These are phyloP conservation scores for Sarcodon sp. DNA, from an alignment of 768 basidiomycete species.

Conservation along the genomic window DNA sequence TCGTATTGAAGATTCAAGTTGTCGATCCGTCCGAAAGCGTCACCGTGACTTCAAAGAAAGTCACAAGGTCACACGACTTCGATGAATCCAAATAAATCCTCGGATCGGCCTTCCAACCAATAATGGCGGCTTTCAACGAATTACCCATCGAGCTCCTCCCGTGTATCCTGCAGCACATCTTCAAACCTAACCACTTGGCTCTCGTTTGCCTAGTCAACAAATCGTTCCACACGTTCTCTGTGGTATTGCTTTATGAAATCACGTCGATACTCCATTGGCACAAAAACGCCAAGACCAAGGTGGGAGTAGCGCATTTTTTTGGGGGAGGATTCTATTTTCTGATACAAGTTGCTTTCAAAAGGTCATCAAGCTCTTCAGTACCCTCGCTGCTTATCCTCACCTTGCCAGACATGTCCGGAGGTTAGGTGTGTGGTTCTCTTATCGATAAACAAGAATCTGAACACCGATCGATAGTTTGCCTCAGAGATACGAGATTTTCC, in stretches of 20 bases:
- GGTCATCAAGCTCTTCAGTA: constrained; percentile 51
- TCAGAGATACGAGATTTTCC: constrained; percentile 69
- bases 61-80: too few species aligned
- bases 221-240: constrained; percentile 37
- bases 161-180: constrained; percentile 34
- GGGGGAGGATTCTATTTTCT: neutral
- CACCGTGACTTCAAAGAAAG: too few species aligned
- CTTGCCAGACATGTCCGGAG: constrained; percentile 45
- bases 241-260: constrained; percentile 39
- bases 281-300: constrained; percentile 48
- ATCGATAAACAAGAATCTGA: neutral
- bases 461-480: neutral
- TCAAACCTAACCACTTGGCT: constrained; percentile 39
- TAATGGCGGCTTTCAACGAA: constrained; percentile 34
- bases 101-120: neutral
- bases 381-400: constrained; percentile 37
- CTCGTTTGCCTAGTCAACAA: constrained; percentile 43
- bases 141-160: constrained; percentile 59
- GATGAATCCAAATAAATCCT: too few species aligned
- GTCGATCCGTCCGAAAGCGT: too few species aligned
- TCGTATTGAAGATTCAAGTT: too few species aligned
- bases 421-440: constrained; percentile 33
- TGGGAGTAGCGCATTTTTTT: constrained; percentile 10
- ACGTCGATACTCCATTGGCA: constrained; percentile 64
- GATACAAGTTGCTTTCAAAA: constrained; percentile 14